Evolutionary conservation across 768 basidiomycete species (phyloP), one percentile per base, ranked within the genome.

Genomic region (Tulasnella sp.): DNA sequence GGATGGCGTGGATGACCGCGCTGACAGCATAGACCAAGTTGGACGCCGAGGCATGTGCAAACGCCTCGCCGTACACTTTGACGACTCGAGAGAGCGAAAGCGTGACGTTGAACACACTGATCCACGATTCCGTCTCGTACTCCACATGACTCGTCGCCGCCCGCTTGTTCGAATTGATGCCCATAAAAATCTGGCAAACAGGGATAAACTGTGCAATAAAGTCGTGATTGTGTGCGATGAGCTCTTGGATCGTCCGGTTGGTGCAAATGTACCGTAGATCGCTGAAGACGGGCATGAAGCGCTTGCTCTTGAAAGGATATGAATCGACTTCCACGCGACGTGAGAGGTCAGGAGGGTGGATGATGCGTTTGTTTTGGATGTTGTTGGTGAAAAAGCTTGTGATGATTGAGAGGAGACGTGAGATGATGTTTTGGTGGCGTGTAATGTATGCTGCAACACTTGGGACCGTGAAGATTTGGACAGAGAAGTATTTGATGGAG

Each of bases 91-190:
- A 85, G 23, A 99, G 71, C 32, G 89, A 92, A 8, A 94, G 78
- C 5, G 91, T 92, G 21, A 97, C 85, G 63, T 93, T 92, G 70
- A 98, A 98, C 12, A 96, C 89, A 63, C 84, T 87, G 61, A 96
- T 89, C 94, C 93, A 96, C 17, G 85, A 84, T 62, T 99, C 96
- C 29, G 86, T 85, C 71, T 99, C 96, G 71, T 87, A 99, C 68
- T 97, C 94, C 63, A 99, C 81, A 63, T 98, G 96, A 50, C 73
- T 83, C 27, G 78, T 76, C 4, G 75, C 80, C 17, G 85, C 89
- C 15, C 94, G 80, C 63, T 83, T 82, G 69, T 92, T 91, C 2
- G 92, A 84, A 65, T 94, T 92, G 65, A 97, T 77, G 62, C 87
- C 89, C 80, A 89, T 86, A 74, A 98, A 99, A 41, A 97, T 72